These are phyloP conservation scores for Aspergillus melleus DNA, from an alignment of 2,329 filamentous ascomycete genomes.

Conservation along the genomic window DNA sequence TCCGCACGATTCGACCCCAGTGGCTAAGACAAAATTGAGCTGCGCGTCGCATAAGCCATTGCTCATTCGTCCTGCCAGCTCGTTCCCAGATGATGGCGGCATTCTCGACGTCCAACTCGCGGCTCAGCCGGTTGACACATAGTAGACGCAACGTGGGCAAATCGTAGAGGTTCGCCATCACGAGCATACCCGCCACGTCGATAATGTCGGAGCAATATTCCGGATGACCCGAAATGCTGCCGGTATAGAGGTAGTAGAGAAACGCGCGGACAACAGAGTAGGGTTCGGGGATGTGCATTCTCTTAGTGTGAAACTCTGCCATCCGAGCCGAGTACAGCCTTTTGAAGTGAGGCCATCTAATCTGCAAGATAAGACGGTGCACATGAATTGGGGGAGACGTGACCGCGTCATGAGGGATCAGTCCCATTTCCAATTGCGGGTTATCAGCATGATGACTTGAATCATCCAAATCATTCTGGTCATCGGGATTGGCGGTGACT, in stretches of 20 bases:
- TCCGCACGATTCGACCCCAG: conserved; percentile 92
- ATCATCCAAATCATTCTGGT: conserved; percentile 56
- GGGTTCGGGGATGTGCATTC: conserved; percentile 96
- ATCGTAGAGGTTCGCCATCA: conserved; percentile 98
- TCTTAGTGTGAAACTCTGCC: conserved; percentile 95
- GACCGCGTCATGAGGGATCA: conserved; percentile 36
- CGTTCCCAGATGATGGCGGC: conserved; percentile 97
- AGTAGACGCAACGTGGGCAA: conserved; percentile 89
- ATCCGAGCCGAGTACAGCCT: conserved; percentile 91
- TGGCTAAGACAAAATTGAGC: conserved; percentile 87
- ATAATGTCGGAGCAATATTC: conserved; percentile 65
- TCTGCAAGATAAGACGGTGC: conserved; percentile 89
- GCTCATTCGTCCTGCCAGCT: conserved; percentile 83
- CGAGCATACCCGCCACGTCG: conserved; percentile 89
- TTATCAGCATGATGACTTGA: conserved; percentile 40
- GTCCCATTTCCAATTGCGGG: conserved; percentile 29
- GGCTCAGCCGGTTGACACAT: conserved; percentile 84
- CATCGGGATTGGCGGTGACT: conserved; percentile 83
- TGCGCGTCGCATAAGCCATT: conserved; percentile 87
- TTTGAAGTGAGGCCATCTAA: conserved; percentile 95
- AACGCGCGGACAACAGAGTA: conserved; percentile 94
- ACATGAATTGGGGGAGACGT: conserved; percentile 88
- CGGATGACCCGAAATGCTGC: conserved; percentile 70
- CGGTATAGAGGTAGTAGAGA: conserved; percentile 93
- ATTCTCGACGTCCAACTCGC: conserved; percentile 90